Evolutionary conservation across 805 yeast species (phyloP).

Genomic region (Barnettozyma pratensis): DNA sequence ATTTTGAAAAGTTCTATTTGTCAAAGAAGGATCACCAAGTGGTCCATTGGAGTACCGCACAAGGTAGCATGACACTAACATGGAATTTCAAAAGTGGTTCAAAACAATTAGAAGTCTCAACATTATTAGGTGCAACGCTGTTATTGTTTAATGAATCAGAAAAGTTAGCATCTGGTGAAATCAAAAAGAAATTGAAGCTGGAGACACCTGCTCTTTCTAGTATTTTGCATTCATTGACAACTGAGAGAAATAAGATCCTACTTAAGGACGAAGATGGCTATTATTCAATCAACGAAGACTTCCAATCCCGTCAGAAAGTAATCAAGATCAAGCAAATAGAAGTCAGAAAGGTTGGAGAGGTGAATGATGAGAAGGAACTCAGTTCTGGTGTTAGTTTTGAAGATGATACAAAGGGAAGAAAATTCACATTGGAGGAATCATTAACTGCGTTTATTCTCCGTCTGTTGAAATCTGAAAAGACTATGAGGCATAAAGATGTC

Average conservation of each 20-base stretch:
- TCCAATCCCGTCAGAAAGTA: constrained; percentile 11
- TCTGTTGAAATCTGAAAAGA: constrained; percentile 11
- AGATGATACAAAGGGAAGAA: constrained; percentile 2
- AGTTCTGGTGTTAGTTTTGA: constrained; percentile 5
- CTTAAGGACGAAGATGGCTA: constrained; percentile 8
- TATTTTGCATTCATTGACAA: constrained; percentile 20
- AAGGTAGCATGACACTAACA: constrained; percentile 18
- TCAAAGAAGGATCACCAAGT: constrained; percentile 6
- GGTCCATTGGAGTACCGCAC: constrained; percentile 17
- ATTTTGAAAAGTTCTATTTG: constrained; percentile 14
- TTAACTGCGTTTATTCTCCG: constrained; percentile 20
- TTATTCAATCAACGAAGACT: constrained; percentile 14
- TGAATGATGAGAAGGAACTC: neutral
- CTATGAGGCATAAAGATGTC: constrained; percentile 13
- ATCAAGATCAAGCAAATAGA: constrained; percentile 11
- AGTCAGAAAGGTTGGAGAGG: neutral
- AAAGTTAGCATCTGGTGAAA: constrained; percentile 11
- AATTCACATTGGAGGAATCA: constrained; percentile 7
- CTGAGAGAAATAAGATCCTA: constrained; percentile 18
- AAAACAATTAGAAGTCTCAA: constrained; percentile 18
- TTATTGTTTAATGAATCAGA: constrained; percentile 17
- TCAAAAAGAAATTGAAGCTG: constrained; percentile 10
- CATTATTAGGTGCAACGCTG: constrained; percentile 18
- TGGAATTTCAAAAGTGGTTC: constrained; percentile 12
- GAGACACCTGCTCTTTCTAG: constrained; percentile 15